Base-by-base conservation (phyloP, 2,329 filamentous ascomycete genomes). In the Paecilomyces niveus region DNA sequence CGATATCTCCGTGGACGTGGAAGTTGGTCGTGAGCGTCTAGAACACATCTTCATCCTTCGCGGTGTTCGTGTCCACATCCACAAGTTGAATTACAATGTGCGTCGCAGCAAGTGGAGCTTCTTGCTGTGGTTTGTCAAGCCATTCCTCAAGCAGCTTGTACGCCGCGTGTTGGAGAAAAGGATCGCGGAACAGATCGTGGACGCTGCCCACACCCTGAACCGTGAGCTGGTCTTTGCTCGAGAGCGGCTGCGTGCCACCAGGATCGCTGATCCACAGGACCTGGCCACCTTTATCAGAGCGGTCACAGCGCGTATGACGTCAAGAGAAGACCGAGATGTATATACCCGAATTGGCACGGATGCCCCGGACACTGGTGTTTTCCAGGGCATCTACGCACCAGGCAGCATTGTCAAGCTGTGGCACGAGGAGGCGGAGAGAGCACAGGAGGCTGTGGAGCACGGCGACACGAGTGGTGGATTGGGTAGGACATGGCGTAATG, bases 391-490 rank as follows among this genome's bases (percentile, higher is more conserved):
- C 1, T 97, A 96, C 75, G 88, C 93, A 0, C 93, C 93, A 0
- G 92, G 91, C 0, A 96, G 92, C 72, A 78, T 97, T 26, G 89
- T 94, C 55, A 92, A 89, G 75, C 74, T 96, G n/a, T 96, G 91
- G 90, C 84, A 93, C 64, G 87, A 90, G 63, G 88, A 95, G 74
- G 90, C 85, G 0, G 76, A 79, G 33, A 78, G 80, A 62, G 90
- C 89, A 0, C 80, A 80, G 10, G 88, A 94, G 71, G 81, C 85
- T 35, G 83, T 95, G 29, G 85, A 91, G 63, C 87, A 91, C 62
- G 67, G 67, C 2, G 86, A 85, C 68, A 83, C 85, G 58, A 77
- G 78, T 54, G 85, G 82, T 22, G 89, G 67, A 18, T 64, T 88
- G 0, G 58, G 59, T 21, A 54, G 61, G 59, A 68, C 65, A 15